These are phyloP conservation scores for Eutrema salsugineum DNA, from an alignment of 441 rosid genomes.

Conservation along the genomic window DNA sequence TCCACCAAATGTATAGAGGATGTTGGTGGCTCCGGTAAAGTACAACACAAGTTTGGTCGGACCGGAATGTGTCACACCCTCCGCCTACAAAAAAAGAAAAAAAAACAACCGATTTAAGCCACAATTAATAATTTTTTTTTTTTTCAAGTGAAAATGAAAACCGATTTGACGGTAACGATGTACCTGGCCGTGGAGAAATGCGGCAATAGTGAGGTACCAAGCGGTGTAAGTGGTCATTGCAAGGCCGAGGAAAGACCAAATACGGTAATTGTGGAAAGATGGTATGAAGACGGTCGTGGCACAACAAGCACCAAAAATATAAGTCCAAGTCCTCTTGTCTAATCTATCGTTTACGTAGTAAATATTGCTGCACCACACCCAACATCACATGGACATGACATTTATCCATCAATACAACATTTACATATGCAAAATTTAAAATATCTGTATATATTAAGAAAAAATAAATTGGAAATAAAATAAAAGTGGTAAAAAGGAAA, in stretches of 20 bases:
- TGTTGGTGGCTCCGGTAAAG: conserved; percentile 98
- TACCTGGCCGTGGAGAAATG: conserved; percentile 82
- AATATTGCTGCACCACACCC: conserved; percentile 59
- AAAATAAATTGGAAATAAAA: background rate
- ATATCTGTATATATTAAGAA: background rate
- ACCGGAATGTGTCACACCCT: conserved; percentile 66
- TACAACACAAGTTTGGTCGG: conserved; percentile 79
- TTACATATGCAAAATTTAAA: background rate
- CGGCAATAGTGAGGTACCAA: conserved; percentile 87
- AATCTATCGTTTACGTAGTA: conserved; percentile 84
- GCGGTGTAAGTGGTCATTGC: conserved; percentile 98
- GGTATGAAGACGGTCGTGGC: conserved; percentile 96
- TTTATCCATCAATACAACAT: background rate
- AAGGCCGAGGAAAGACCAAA: conserved; percentile 97
- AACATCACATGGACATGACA: background rate
- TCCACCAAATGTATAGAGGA: conserved; percentile 95
- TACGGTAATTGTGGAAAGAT: conserved; percentile 88
- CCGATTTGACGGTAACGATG: background rate
- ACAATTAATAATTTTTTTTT: background rate
- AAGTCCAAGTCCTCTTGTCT: conserved; percentile 99
- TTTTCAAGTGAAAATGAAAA: background rate
- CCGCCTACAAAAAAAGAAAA: conserved; percentile 35
- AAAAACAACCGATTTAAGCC: background rate
- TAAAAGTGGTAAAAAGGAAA: background rate
- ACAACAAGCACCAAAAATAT: conserved; percentile 97